Evolutionary conservation across 1,284 basidiomycete genomes (phyloP).

Genomic region (Cyathus olla): DNA sequence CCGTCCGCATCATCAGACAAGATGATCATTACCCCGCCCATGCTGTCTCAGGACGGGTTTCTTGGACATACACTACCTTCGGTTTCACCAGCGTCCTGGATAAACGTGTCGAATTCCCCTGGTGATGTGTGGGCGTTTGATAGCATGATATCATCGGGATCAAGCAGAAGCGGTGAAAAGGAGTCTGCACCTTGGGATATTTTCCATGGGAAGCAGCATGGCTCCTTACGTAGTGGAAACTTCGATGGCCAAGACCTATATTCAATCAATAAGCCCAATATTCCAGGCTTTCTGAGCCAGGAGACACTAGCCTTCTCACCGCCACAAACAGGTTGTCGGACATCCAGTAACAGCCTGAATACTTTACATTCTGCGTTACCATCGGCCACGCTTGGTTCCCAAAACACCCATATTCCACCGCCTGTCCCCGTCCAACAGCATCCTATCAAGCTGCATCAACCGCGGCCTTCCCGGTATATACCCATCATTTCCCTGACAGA

Average conservation of each 20-base stretch:
- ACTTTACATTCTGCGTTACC: slow-evolving; percentile 17
- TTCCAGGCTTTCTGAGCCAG: neutral
- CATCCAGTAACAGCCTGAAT: slow-evolving; percentile 5
- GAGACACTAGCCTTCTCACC: slow-evolving; percentile 17
- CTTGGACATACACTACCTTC: slow-evolving; percentile 1
- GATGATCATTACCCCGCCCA: slow-evolving; percentile 31
- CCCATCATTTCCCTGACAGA: slow-evolving; percentile 62
- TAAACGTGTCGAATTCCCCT: no score
- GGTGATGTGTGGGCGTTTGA: no score
- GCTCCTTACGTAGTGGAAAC: no score
- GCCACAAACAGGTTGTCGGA: slow-evolving; percentile 14
- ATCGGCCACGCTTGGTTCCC: slow-evolving; percentile 4
- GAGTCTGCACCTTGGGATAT: no score
- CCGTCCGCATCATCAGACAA: slow-evolving; percentile 33
- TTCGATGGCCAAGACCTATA: no score
- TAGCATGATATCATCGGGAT: neutral
- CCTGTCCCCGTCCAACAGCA: slow-evolving; percentile 22
- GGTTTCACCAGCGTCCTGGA: neutral
- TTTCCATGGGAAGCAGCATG: no score
- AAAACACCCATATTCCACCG: slow-evolving; percentile 12
- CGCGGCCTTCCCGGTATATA: slow-evolving; percentile 64
- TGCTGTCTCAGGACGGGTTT: slow-evolving; percentile 16
- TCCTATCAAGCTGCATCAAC: slow-evolving; percentile 58
- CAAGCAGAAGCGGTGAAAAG: no score
- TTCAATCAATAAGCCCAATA: no score